Conservation (phyloP, 805 yeast genomes). For the Kluyveromyces wickerhamii region DNA sequence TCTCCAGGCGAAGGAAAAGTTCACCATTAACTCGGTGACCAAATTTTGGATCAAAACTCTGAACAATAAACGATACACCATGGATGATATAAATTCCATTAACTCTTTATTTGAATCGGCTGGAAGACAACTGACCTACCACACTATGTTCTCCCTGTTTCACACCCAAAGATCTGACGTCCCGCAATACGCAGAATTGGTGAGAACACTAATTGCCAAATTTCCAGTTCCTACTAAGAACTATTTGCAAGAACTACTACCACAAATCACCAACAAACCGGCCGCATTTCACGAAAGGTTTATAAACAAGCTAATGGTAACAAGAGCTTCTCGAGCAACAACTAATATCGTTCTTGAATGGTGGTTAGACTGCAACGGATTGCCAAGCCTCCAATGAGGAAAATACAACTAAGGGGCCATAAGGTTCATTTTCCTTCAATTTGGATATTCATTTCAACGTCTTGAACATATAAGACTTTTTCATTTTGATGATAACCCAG, state of each 20-base stretch:
- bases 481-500: too few relatives aligned
- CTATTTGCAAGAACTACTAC: slow-evolving; percentile 36
- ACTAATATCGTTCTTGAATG: slow-evolving; percentile 50
- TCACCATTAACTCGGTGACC: slow-evolving; percentile 40
- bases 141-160: slow-evolving; percentile 38
- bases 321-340: slow-evolving; percentile 60
- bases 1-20: slow-evolving; percentile 39
- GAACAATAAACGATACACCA: slow-evolving; percentile 38
- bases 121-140: slow-evolving; percentile 25
- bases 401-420: too few relatives aligned
- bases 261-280: slow-evolving; percentile 24
- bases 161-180: slow-evolving; percentile 50
- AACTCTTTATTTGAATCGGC: slow-evolving; percentile 21
- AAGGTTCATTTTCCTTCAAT: too few relatives aligned
- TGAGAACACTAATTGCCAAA: slow-evolving; percentile 42
- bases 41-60: slow-evolving; percentile 48
- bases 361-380: slow-evolving; percentile 57
- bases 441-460: too few relatives aligned
- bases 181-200: slow-evolving; percentile 46
- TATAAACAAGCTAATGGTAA: slow-evolving; percentile 46
- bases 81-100: slow-evolving; percentile 33
- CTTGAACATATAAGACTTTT: too few relatives aligned
- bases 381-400: slow-evolving; percentile 15
- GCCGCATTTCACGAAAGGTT: slow-evolving; percentile 34
- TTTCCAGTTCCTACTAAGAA: slow-evolving; percentile 39